Conservation (phyloP, 1,284 basidiomycete genomes). For the Apiotrichum brassicae region DNA sequence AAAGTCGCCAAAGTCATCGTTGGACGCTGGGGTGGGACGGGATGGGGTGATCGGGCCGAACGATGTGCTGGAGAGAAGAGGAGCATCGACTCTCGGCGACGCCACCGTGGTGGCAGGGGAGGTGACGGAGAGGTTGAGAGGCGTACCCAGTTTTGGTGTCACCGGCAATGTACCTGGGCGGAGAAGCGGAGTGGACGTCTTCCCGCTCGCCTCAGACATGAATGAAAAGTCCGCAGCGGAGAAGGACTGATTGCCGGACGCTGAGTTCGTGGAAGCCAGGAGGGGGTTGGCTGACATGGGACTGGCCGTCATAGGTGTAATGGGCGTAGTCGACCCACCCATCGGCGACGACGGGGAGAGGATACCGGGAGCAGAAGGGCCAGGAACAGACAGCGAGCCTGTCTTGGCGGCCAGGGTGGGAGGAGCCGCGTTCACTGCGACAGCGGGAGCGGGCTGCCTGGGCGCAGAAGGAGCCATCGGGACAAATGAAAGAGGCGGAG, state of each 20-base stretch:
- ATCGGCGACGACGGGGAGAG: neutral
- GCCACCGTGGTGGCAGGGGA: neutral
- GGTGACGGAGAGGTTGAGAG: neutral
- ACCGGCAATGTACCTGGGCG: neutral
- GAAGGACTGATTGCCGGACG: too few species aligned
- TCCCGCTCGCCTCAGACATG: neutral
- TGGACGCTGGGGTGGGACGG: neutral
- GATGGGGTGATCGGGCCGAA: neutral
- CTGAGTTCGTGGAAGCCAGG: neutral
- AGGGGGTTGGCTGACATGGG: neutral
- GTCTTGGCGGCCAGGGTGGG: too few species aligned
- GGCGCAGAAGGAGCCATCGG: neutral
- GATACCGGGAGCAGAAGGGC: too few species aligned
- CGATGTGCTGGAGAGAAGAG: neutral
- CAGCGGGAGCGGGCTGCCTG: too few species aligned
- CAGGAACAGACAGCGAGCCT: neutral
- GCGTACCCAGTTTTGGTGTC: neutral
- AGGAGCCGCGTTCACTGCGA: too few species aligned
- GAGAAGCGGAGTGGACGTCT: neutral
- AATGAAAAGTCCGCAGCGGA: neutral
- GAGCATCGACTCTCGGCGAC: neutral
- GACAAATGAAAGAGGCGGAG: neutral
- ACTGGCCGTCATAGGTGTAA: neutral
- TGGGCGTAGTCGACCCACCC: neutral
- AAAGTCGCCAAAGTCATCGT: conserved; percentile 15